Conservation (phyloP, 768 basidiomycete species). For the Boletus tylopilopsis region DNA sequence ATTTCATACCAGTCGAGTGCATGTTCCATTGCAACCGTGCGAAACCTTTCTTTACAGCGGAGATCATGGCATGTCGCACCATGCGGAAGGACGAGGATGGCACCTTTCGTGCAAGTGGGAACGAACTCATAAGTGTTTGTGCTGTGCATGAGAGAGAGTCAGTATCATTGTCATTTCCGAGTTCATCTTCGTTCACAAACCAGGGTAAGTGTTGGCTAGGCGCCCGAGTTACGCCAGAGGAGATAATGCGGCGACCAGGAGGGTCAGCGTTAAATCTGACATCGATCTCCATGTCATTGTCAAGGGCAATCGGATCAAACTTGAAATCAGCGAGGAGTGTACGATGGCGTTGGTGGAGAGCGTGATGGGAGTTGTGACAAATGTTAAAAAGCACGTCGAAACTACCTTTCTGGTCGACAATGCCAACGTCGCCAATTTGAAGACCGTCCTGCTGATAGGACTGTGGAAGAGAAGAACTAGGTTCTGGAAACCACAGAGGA, state of each 20-base stretch:
- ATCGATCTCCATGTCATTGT: no score
- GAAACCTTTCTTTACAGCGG: not conserved
- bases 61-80: not conserved
- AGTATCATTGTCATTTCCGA: not conserved
- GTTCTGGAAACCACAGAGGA: not conserved
- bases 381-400: constrained; percentile 1
- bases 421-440: constrained; percentile 1
- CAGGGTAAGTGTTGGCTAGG: no score
- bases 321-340: not conserved
- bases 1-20: not conserved
- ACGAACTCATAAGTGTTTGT: not conserved
- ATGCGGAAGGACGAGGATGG: not conserved
- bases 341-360: no score
- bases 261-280: no score
- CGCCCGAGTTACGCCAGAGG: no score
- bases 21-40: not conserved
- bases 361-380: not conserved
- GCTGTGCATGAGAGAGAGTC: not conserved
- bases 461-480: not conserved
- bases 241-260: no score
- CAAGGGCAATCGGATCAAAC: no score
- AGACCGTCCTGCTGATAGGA: not conserved
- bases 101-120: not conserved
- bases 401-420: not conserved
- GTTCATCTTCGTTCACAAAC: no score